Base-by-base conservation (phyloP, 768 basidiomycete species). In the Lanmaoa rubissima region DNA sequence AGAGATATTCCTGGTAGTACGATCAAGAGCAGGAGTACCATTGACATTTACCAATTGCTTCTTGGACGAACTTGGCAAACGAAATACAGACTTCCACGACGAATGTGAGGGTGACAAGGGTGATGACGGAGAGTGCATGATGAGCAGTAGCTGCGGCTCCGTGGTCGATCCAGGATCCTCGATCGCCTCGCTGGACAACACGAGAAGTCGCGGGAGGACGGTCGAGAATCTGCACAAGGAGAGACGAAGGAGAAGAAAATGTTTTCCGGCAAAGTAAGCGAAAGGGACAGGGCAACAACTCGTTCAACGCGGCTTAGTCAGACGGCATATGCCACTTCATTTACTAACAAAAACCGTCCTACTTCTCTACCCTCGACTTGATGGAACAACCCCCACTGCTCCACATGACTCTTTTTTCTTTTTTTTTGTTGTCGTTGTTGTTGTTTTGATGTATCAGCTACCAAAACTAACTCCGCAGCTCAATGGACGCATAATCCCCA, bases 51-150 rank as follows among this genome's bases (percentile, higher is more conserved):
- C 61, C 35, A 78, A 34, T 2, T 63, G 73, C 73, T 85, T 90
- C 76, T 82, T 86, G 48, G 82, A 82, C 9, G 87, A 86, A 64
- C 77, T 87, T 39, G 76, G 84, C 55, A 90, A 76, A 59, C 88
- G 84, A 75, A 92, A 85, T 59, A 90, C 79, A 21, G 87, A 84
- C 73, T 85, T 90, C 90, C 90, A 92, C 50, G 70, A 69, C 2
- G 67, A 61, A 57, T 64, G 66, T 6, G 70, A 61, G 2, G 70
- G 68, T 4, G 70, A 58, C 57, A 66, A 57, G 13, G 68, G 53
- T 2, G 66, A 45, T n/a, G 69, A 42, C 0, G 57, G 51, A 1
- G 69, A 47, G 43, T 70, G 68, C 72, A 71, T 73, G 62, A 32
- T 28, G 26, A 40, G 21, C 12, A 28, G 34, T 32, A 38, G 32